These are phyloP conservation scores for Eimeria necatrix DNA, from an alignment of 169 alveolate species.

Conservation along the genomic window DNA sequence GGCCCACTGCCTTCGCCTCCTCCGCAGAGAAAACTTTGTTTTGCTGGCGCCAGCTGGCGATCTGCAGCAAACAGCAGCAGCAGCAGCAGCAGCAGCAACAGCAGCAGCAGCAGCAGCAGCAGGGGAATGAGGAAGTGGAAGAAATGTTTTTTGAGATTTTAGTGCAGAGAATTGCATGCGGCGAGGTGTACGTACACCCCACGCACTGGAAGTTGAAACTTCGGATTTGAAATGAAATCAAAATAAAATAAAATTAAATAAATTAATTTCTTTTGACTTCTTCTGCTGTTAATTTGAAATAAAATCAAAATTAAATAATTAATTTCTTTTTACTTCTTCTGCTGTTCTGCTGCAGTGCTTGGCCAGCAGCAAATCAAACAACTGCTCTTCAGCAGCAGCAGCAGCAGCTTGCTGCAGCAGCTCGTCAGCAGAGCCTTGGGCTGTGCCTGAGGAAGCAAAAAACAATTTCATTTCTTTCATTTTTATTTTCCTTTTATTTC, in stretches of 20 bases:
- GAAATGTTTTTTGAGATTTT: not conserved
- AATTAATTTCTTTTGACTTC: too few species aligned
- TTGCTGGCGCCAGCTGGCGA: not conserved
- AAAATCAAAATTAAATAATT: not conserved
- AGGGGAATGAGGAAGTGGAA: not conserved
- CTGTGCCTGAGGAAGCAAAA: not conserved
- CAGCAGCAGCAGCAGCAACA: not conserved
- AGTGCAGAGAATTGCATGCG: not conserved
- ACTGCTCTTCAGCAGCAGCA: not conserved
- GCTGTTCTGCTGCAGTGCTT: not conserved
- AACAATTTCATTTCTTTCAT: not conserved
- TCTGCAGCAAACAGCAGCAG: not conserved
- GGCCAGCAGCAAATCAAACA: not conserved
- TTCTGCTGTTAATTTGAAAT: not conserved
- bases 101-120: not conserved
- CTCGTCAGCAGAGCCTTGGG: constrained; percentile 54
- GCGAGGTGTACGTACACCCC: not conserved
- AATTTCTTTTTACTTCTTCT: not conserved
- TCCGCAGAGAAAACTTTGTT: constrained; percentile 17
- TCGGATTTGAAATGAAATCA: not conserved
- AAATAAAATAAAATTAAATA: constrained; percentile 4
- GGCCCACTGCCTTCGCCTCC: constrained; percentile 17
- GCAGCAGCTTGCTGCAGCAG: not conserved
- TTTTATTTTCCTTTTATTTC: too few species aligned
- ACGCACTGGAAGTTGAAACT: not conserved